Evolutionary conservation across 1,139 yeast species (phyloP).

Genomic region (Debaryomyces coudertii): DNA sequence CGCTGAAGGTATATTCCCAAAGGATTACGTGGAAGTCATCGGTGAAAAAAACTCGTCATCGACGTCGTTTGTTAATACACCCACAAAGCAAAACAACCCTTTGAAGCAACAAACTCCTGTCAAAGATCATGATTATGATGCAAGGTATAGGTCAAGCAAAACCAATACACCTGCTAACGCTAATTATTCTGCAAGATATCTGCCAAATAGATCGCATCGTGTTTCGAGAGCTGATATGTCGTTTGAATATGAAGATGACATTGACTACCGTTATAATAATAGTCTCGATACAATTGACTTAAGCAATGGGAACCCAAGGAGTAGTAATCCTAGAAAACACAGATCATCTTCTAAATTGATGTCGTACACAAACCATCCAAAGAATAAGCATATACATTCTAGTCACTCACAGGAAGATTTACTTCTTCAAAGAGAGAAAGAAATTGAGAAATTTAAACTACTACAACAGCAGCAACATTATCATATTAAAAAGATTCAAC

Average conservation of each 20-base stretch:
- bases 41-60: constrained; percentile 31
- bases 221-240: constrained; percentile 26
- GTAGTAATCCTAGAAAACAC: constrained; percentile 18
- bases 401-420: constrained; percentile 22
- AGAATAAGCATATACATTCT: constrained; percentile 20
- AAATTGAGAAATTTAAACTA: constrained; percentile 34
- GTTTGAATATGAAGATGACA: constrained; percentile 24
- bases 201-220: constrained; percentile 20
- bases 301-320: constrained; percentile 10
- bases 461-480: constrained; percentile 39
- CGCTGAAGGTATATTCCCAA: constrained; percentile 83
- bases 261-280: constrained; percentile 27
- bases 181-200: constrained; percentile 16
- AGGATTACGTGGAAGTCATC: constrained; percentile 74
- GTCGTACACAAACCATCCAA: constrained; percentile 26
- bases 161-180: constrained; percentile 22
- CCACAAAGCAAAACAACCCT: constrained; percentile 24
- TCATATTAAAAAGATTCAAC: constrained; percentile 27
- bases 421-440: constrained; percentile 29
- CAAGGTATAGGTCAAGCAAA: constrained; percentile 16
- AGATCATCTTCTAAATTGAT: constrained; percentile 24
- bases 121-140: constrained; percentile 20
- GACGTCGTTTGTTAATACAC: constrained; percentile 19
- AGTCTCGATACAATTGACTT: constrained; percentile 27
- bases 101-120: constrained; percentile 24